phyloP scores from a whole-genome alignment of 192 early-diverging fungal species.

The Gaertneriomyces semiglobifer region DNA sequence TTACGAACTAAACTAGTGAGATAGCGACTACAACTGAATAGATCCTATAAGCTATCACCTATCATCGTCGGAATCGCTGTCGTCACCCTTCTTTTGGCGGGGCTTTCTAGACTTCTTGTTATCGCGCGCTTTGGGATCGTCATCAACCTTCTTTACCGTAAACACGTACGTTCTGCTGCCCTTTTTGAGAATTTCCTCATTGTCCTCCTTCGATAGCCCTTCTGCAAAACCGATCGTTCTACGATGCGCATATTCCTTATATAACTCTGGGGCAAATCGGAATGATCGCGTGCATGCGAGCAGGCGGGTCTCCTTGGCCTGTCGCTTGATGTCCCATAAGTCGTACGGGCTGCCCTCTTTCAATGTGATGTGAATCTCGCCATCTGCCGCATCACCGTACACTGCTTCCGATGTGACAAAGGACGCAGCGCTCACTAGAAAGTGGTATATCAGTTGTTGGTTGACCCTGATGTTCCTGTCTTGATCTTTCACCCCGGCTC shows the following conservation, averaged over 20 bases:
- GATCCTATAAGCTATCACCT: background rate
- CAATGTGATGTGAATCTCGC: constrained; percentile 78
- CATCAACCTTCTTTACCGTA: background rate
- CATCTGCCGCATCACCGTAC: constrained; percentile 8
- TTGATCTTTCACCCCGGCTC: constrained; percentile 89
- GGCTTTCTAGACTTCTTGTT: background rate
- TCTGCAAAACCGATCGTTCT: constrained; percentile 93
- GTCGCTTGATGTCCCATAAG: constrained; percentile 74
- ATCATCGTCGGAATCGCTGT: constrained; percentile 16
- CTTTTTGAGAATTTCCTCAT: constrained; percentile 73
- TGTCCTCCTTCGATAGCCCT: constrained; percentile 66
- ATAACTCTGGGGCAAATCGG: constrained; percentile 66
- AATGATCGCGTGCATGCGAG: constrained; percentile 38
- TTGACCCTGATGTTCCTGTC: constrained; percentile 77
- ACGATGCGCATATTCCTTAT: constrained; percentile 86
- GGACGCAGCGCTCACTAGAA: constrained; percentile 26
- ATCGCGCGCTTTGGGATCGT: background rate
- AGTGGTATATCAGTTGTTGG: constrained; percentile 50
- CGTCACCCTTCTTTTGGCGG: constrained; percentile 4
- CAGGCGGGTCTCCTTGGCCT: constrained; percentile 69
- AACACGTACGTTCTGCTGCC: constrained; percentile 52
- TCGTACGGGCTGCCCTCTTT: constrained; percentile 86
- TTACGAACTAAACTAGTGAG: too few relatives aligned
- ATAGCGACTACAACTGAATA: too few relatives aligned
- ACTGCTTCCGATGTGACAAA: background rate